Conservation (phyloP, 2,329 filamentous ascomycete genomes). For the Chaetomium olivaceum region DNA sequence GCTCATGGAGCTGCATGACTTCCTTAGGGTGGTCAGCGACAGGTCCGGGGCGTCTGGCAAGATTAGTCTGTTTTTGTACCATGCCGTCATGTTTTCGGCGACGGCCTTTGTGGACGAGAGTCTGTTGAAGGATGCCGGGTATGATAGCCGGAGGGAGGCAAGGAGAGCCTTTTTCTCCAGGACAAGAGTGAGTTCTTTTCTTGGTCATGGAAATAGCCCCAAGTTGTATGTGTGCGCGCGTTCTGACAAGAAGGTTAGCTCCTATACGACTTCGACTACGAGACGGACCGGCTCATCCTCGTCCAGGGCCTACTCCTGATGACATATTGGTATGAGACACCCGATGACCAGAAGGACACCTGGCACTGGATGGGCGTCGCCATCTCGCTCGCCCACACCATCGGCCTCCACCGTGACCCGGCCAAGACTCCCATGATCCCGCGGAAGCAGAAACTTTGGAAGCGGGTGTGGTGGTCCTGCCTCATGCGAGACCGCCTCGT, state of each 20-base stretch:
- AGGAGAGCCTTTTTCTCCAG: constrained; percentile 87
- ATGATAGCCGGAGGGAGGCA: constrained; percentile 73
- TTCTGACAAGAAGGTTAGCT: constrained; percentile 50
- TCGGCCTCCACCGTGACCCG: constrained; percentile 87
- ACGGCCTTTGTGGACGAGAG: constrained; percentile 85
- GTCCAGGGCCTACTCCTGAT: constrained; percentile 87
- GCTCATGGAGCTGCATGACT: constrained; percentile 68
- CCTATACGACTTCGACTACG: constrained; percentile 94
- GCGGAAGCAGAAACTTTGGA: constrained; percentile 80
- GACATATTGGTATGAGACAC: constrained; percentile 98
- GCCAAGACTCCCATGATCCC: constrained; percentile 71
- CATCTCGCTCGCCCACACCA: constrained; percentile 88
- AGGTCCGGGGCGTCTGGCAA: constrained; percentile 69
- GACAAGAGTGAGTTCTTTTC: constrained; percentile 66
- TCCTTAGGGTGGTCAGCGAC: constrained; percentile 61
- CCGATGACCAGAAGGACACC: constrained; percentile 95
- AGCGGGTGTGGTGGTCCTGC: constrained; percentile 96
- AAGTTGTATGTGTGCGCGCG: not conserved
- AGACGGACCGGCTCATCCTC: constrained; percentile 82
- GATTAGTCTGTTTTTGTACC: constrained; percentile 84
- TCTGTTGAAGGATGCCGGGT: constrained; percentile 74
- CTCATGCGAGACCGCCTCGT: constrained; percentile 94
- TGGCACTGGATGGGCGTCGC: constrained; percentile 99
- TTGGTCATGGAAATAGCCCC: not conserved
- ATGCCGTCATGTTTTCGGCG: constrained; percentile 92